A percentile compares a stretch with the other conserved stretches of the same genome.
phyloP scores from a whole-genome alignment of 2,329 filamentous ascomycete genomes.

The Sarocladiaceae sp. region DNA sequence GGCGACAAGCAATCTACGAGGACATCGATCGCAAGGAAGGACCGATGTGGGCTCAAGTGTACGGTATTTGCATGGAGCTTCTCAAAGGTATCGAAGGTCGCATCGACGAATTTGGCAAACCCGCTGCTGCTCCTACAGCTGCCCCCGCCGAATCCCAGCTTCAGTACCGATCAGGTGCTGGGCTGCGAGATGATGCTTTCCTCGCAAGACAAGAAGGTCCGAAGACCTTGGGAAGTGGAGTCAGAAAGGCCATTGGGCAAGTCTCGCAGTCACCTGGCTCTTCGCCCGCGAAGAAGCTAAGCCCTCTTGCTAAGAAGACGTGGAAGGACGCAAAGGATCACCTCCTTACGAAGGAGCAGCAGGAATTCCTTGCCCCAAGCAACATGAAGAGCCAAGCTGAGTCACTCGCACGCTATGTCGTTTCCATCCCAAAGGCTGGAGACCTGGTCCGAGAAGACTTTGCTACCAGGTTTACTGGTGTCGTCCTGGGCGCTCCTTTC shows the following conservation, averaged over 20 bases:
- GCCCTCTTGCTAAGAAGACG: constrained; percentile 46
- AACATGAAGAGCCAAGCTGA: constrained; percentile 45
- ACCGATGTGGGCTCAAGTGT: constrained; percentile 77
- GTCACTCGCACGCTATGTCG: constrained; percentile 39
- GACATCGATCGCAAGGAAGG: constrained; percentile 82
- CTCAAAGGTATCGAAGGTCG: constrained; percentile 64
- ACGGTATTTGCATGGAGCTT: constrained; percentile 62
- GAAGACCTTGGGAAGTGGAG: constrained; percentile 16
- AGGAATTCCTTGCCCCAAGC: constrained; percentile 46
- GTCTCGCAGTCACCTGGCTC: constrained; percentile 43
- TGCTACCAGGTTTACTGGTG: constrained; percentile 56
- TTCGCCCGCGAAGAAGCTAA: constrained; percentile 43
- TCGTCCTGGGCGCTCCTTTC: constrained; percentile 70
- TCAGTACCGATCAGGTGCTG: constrained; percentile 31
- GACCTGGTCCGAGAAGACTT: constrained; percentile 67
- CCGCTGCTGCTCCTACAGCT: constrained; percentile 27
- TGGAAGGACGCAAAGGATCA: constrained; percentile 43
- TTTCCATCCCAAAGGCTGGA: constrained; percentile 21
- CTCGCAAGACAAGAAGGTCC: constrained; percentile 35
- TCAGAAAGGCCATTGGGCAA: constrained; percentile 42
- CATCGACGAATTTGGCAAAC: constrained; percentile 58
- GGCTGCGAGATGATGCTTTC: constrained; percentile 41
- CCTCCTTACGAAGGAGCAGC: constrained; percentile 49
- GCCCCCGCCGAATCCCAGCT: constrained; percentile 20
- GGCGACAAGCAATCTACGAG: constrained; percentile 76